phyloP scores from a whole-genome alignment of 768 basidiomycete genomes.

The Suillus paluster region DNA sequence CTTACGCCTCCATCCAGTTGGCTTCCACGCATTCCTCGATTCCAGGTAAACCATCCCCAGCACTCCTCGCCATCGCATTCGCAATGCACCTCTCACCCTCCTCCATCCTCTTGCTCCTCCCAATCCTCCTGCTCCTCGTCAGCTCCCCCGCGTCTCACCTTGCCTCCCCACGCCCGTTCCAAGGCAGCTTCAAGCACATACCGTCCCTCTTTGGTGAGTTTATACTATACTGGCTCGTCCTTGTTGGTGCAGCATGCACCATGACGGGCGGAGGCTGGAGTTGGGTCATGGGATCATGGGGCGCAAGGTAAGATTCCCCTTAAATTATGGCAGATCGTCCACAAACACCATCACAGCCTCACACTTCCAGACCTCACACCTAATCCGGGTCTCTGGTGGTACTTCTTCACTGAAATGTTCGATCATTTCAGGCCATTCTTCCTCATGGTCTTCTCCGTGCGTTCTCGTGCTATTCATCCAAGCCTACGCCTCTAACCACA shows the following conservation, averaged over 20 bases:
- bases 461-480: slow-evolving; percentile 26
- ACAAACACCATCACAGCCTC: slow-evolving; percentile 50
- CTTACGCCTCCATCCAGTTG: background rate
- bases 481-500: background rate
- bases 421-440: slow-evolving; percentile 97
- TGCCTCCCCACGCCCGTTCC: slow-evolving; percentile 55
- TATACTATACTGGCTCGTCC: slow-evolving; percentile 47
- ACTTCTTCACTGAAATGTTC: slow-evolving; percentile 99
- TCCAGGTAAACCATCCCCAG: slow-evolving; percentile 59
- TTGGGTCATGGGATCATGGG: slow-evolving; percentile 86
- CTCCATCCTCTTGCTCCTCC: slow-evolving; percentile 66
- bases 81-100: slow-evolving; percentile 76
- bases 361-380: slow-evolving; percentile 89
- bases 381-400: slow-evolving; percentile 97
- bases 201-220: slow-evolving; percentile 51
- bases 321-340: background rate
- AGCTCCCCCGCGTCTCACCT: slow-evolving; percentile 67
- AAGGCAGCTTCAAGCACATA: slow-evolving; percentile 12
- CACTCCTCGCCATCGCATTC: slow-evolving; percentile 72
- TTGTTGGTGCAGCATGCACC: slow-evolving; percentile 52
- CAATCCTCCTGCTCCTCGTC: slow-evolving; percentile 67
- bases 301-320: slow-evolving; percentile 61
- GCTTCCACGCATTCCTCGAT: background rate
- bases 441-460: slow-evolving; percentile 89
- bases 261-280: slow-evolving; percentile 61